Evolutionary conservation across 2,329 filamentous ascomycete species (phyloP), one percentile per base, ranked within the genome.

Genomic region (Trichophaea hybrida): DNA sequence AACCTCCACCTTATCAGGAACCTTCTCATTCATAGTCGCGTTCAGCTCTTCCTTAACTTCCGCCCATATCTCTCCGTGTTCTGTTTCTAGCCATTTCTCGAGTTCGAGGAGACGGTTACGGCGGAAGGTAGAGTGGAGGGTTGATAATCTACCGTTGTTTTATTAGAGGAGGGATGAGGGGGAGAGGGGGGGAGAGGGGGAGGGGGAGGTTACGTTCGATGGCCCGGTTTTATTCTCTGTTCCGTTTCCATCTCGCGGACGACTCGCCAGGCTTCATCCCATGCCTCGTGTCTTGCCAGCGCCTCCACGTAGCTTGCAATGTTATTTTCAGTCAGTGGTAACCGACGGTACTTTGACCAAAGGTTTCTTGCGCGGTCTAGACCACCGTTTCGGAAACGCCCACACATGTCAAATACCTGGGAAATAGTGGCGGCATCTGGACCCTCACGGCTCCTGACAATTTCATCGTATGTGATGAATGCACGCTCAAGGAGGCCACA

Each of bases 391-490:
- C 1, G 76, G 61, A 75, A 75, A 62, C 75, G 75, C 70, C 94
- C 84, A 70, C 89, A 91, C 1, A 84, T 80, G 66, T 84, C 83
- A 31, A 98, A 88, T 1, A 89, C 84, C 37, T 93, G 84, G 50
- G 84, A 81, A 40, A 98, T 78, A 62, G 84, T 90, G 62, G 81
- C 80, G 68, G 93, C 88, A 1, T 84, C 85, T 0, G 93, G 93
- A 0, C 93, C 93, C 72, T 97, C 90, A n/a, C 78, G 76, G 0
- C 84, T 88, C 59, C 81, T 79, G n/a, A 84, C 82, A 59, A 98
- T 89, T 52, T 94, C 82, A 58, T 82, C 77, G 88, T 90, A 97
- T 69, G 88, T 88, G 53, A 84, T 81, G 64, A 94, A 75, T 1
- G 86, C 87, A 58, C 80, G 79, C 34, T 78, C 73, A 0, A 84